Evolutionary conservation across 257 asterid genomes (phyloP), one percentile per base, ranked within the genome.

Genomic region (Orobanche coerulescens): DNA sequence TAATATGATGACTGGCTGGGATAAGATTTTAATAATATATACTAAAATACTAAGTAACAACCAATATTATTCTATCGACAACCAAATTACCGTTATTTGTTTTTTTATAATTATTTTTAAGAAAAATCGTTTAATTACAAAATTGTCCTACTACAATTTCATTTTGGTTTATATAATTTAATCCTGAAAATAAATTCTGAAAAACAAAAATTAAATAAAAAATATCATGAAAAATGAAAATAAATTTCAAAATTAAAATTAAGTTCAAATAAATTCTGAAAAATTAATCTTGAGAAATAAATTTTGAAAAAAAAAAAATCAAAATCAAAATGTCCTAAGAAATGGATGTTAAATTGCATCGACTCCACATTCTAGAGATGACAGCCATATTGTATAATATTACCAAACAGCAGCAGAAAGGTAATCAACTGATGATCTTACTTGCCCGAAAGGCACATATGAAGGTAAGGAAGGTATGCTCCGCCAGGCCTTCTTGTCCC

Each of bases 391-490:
- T 36, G 26, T 26, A 10, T 15, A 20, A 31, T 43, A 63, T 13
- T 30, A 64, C 22, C 14, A 22, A 49, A 37, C 25, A 46, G 47
- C 11, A 48, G 24, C n/a, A 11, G 11, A 24, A 49, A 58, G 50
- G 63, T 52, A 43, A 48, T 26, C 51, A 61, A 44, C 36, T 54
- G 47, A 62, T 53, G 55, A 43, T 49, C 81, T 58, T 76, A 92
- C 98, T 77, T 92, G 95, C 58, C 98, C 98, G 66, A 93, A 93
- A 54, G 98, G 98, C 50, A 93, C 93, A 78, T 93, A 93, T 54
- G 95, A 93, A 18, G 98, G 98, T 64, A 93, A 83, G 51, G 92
- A 80, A 72, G 98, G 98, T 50, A 93, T 79, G 48, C 75, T 74
- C 56, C 79, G 87, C 95, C 97, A 86, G 49, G 81, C 65, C 67